phyloP scores from a whole-genome alignment of 148 eudicot species.

The Chenopodium album region DNA sequence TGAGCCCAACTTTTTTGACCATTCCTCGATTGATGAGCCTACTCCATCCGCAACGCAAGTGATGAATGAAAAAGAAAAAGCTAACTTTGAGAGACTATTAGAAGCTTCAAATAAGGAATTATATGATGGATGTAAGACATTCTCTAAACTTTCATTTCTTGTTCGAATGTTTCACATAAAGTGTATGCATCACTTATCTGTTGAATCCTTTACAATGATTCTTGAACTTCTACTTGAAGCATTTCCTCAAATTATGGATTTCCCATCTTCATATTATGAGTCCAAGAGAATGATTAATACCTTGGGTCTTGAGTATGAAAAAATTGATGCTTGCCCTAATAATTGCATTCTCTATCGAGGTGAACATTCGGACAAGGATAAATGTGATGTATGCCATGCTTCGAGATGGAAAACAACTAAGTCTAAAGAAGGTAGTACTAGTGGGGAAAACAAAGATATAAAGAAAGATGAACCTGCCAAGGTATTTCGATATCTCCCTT shows the following conservation, averaged over 20 bases:
- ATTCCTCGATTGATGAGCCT: no score
- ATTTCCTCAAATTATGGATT: slow-evolving; percentile 12
- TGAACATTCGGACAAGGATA: slow-evolving; percentile 2
- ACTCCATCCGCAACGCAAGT: no score
- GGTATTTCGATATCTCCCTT: no score
- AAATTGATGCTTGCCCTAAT: slow-evolving; percentile 18
- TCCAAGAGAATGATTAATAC: neutral
- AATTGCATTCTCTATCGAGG: neutral
- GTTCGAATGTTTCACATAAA: no score
- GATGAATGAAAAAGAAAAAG: no score
- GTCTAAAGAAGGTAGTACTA: no score
- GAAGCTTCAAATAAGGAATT: neutral
- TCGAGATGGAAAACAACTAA: neutral
- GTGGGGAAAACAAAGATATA: no score
- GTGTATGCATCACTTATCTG: neutral
- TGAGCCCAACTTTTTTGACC: no score
- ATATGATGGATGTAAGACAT: no score
- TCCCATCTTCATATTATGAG: neutral
- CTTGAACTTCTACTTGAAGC: neutral
- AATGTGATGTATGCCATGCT: neutral
- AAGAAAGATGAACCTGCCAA: no score
- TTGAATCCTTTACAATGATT: neutral
- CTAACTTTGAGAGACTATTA: no score
- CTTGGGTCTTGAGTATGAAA: slow-evolving; percentile 14
- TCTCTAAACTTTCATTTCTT: no score